Evolutionary conservation across 2,329 filamentous ascomycete species (phyloP), one percentile per base, ranked within the genome.

Genomic region (Akanthomyces uredinophilus): DNA sequence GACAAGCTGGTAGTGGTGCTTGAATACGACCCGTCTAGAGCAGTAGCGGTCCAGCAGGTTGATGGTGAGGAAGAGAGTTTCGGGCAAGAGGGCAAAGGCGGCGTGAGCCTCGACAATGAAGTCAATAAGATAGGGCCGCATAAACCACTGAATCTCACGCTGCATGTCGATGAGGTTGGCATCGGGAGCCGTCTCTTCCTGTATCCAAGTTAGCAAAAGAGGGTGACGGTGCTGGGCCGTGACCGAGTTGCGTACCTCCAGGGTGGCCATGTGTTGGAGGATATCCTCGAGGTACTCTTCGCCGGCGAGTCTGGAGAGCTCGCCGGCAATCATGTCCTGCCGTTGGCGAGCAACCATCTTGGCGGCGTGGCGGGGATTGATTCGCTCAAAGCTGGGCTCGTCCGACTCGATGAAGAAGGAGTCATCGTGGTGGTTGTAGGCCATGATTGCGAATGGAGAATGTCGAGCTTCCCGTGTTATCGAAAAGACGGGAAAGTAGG

Each of bases 121-220:
- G 80, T 99, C 95, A 73, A 99, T 90, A 41, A 99, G 87, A 76
- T 97, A 98, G 0, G 95, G 95, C 70, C 95, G 84, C 95, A 99
- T 99, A 79, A 96, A 98, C 95, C 95, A 99, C 74, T 98, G 92
- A 66, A 99, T 98, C 83, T 99, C 95, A 67, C 93, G 92, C 78
- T 99, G 95, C 77, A 98, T 97, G 75, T 99, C 95, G 75, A 99
- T 99, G 41, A 96, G 92, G 75, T 94, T 94, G 74, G 96, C 94
- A 76, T 99, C 95, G 60, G 95, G 91, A 67, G 98, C 82, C 32
- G 95, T 98, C 77, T 96, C 90, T 71, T 88, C 85, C 84, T 85
- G 51, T 61, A 49, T 27, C 8, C 2, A 18, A 32, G 67, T 71
- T 65, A 79, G 71, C 64, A 41, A 63, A 71, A 82, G 68, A 1